Conservation (phyloP, 2,329 filamentous ascomycete genomes). For the Cladosporium cucumerinum region DNA sequence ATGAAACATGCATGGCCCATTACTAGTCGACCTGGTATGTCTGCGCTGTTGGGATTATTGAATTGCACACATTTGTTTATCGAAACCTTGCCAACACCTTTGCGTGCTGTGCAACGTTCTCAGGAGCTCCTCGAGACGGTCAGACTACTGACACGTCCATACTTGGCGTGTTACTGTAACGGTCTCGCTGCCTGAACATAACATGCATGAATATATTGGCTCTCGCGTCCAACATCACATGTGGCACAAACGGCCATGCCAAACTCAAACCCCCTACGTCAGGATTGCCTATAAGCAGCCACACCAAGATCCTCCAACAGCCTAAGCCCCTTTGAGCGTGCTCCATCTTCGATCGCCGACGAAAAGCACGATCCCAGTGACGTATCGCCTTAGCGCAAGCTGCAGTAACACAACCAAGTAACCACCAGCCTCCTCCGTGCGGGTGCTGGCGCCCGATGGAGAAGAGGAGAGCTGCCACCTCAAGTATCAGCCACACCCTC, state of each 20-base stretch:
- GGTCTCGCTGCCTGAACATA: not conserved
- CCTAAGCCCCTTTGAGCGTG: not conserved
- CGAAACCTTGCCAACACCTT: not conserved
- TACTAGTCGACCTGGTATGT: not conserved
- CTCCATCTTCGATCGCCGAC: conserved; percentile 10
- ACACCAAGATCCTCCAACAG: not conserved
- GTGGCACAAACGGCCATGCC: not conserved
- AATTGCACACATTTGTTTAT: not conserved
- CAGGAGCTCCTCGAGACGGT: not conserved
- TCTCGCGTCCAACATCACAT: not conserved
- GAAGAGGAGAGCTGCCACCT: conserved; percentile 1
- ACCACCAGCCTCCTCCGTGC: conserved; percentile 8
- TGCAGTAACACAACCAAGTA: conserved; percentile 2
- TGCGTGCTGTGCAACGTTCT: not conserved
- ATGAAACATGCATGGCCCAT: not conserved
- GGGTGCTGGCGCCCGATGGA: not conserved
- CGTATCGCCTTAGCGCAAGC: conserved; percentile 3
- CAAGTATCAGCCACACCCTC: conserved; percentile 10
- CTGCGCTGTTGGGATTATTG: not conserved
- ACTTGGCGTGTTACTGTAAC: not conserved
- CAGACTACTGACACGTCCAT: not conserved
- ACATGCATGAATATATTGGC: not conserved
- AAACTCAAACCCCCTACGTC: not conserved
- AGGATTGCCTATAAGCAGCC: conserved; percentile 6
- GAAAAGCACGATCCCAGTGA: conserved; percentile 6